These are phyloP conservation scores for Ganoderma leucocontextum DNA, from an alignment of 1,284 basidiomycete species.

Conservation along the genomic window DNA sequence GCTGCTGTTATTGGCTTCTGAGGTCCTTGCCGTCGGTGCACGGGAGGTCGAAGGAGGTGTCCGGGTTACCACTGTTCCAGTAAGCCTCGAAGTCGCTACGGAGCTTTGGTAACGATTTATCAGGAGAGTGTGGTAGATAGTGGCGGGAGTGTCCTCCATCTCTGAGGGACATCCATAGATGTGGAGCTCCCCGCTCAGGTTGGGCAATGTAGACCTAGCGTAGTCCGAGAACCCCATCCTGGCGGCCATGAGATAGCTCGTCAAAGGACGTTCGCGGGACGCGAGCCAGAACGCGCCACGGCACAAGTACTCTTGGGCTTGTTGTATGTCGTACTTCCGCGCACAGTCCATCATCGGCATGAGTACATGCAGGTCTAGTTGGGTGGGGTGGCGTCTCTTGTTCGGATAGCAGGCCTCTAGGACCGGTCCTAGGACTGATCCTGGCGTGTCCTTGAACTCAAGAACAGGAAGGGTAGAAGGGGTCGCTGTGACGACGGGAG, in stretches of 20 bases:
- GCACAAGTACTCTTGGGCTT: neutral
- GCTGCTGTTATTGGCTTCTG: neutral
- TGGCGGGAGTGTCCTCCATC: constrained; percentile 18
- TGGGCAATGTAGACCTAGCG: neutral
- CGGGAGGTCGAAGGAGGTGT: neutral
- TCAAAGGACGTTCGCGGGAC: constrained; percentile 11
- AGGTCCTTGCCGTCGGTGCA: neutral
- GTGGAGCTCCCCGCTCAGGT: constrained; percentile 14
- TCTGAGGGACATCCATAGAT: constrained; percentile 14
- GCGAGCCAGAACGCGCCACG: constrained; percentile 2
- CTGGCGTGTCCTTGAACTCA: constrained; percentile 7
- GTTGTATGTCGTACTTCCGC: constrained; percentile 10
- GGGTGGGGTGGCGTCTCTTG: neutral
- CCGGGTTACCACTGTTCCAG: neutral
- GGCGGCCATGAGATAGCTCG: constrained; percentile 12
- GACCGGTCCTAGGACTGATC: constrained; percentile 3
- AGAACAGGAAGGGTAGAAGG: constrained; percentile 9
- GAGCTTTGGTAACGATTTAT: constrained; percentile 16
- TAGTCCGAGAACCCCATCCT: constrained; percentile 7
- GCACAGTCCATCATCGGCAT: constrained; percentile 11
- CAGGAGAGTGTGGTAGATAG: constrained; percentile 16
- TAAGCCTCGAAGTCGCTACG: constrained; percentile 9
- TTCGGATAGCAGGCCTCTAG: constrained; percentile 16
- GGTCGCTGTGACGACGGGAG: neutral
- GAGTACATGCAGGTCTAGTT: neutral